Percentiles rank a stretch among this genome's conserved stretches.
phyloP scores from a whole-genome alignment of 2,329 filamentous ascomycete species.

The Hortaea sp. region DNA sequence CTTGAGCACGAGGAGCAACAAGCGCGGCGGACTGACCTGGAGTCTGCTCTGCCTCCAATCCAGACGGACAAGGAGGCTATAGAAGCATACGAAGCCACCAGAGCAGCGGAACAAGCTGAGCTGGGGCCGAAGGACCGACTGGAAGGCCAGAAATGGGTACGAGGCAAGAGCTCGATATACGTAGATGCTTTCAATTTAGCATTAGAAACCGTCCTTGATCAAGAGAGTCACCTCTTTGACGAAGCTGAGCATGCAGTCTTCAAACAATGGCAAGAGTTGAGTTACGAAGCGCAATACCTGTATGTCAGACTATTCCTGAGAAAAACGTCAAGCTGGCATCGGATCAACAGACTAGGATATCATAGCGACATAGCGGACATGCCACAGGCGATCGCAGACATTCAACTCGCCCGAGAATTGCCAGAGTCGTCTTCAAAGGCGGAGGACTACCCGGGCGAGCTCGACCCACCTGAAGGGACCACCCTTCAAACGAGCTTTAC shows the following conservation, averaged over 20 bases:
- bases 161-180: conserved; percentile 80
- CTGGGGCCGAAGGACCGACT: conserved; percentile 38
- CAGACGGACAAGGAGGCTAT: conserved; percentile 62
- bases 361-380: conserved; percentile 73
- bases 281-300: conserved; percentile 85
- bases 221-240: conserved; percentile 82
- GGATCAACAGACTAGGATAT: conserved; percentile 66
- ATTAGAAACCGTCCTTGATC: conserved; percentile 75
- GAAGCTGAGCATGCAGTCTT: conserved; percentile 70
- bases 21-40: conserved; percentile 53
- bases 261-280: conserved; percentile 58
- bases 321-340: conserved; percentile 87
- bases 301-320: conserved; percentile 89
- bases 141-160: conserved; percentile 55
- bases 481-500: conserved; percentile 50
- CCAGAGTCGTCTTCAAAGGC: conserved; percentile 34
- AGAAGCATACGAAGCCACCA: conserved; percentile 65
- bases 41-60: conserved; percentile 60
- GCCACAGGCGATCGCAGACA: conserved; percentile 49
- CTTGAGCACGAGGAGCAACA: conserved; percentile 13
- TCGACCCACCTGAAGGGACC: conserved; percentile 37
- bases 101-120: conserved; percentile 43
- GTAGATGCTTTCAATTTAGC: conserved; percentile 95
- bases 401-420: conserved; percentile 52
- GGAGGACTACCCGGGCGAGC: conserved; percentile 37